Evolutionary conservation across 257 asterid genomes (phyloP), one percentile per base, ranked within the genome.

Genomic region (Forsythia suspensa): DNA sequence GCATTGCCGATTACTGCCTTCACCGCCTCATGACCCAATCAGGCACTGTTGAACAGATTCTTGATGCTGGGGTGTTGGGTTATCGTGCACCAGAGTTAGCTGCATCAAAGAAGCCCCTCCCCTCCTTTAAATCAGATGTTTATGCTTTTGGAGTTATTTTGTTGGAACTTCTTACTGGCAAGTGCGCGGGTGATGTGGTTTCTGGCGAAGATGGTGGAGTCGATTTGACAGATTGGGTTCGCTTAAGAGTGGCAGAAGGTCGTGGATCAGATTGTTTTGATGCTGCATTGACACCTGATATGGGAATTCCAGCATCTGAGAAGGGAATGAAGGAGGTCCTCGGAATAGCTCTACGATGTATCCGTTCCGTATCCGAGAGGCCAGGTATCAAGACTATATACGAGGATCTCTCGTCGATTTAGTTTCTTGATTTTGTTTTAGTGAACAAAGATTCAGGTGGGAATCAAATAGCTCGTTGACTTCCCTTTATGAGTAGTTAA

Each of bases 21-120:
- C 99, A 95, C 87, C 95, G 98, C 8, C 97, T 95, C 71, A 91
- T 95, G 98, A 95, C 97, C 29, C 97, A 95, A 80, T 89, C 98
- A 0, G 98, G 98, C 59, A 95, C 97, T 76, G 80, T 87, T 2
- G 97, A 95, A 66, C 98, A 95, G 81, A 92, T 95, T 80, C 98
- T 95, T 24, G 98, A 95, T 77, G 93, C 99, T 5, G 97, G 99
- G 2, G 97, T 93, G 24, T 51, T 95, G 78, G 99, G 98, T 4
- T 95, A 95, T 77, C 97, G 99, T 20, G 99, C 99, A 11, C 98
- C 98, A 9, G 99, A 95, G 70, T 90, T 95, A 6, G 97, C 90
- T 41, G 87, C 94, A 0, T 87, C 97, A 38, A 93, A 90, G 90
- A 93, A 93, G 72, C 99, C 99, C 10, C 78, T 84, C 8, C 99